Percentiles rank a stretch among this genome's conserved stretches.
Evolutionary conservation across 305 asterid species (phyloP).

Genomic region (Fraxinus nigra): DNA sequence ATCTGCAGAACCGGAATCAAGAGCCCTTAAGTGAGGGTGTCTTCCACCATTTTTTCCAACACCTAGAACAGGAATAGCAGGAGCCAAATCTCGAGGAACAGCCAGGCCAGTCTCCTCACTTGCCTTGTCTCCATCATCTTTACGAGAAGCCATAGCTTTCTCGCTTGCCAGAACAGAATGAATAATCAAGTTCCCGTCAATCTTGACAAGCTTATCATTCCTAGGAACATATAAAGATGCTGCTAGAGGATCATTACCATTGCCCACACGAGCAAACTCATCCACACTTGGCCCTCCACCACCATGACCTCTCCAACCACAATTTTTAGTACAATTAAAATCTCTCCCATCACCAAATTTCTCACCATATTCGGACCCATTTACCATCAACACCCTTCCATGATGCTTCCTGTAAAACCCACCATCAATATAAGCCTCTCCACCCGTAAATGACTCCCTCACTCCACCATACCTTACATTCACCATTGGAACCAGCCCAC

Average conservation of each 20-base stretch:
- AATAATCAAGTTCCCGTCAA: constrained; percentile 88
- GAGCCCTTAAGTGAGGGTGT: constrained; percentile 63
- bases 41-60: constrained; percentile 50
- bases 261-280: constrained; percentile 39
- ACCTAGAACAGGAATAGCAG: constrained; percentile 48
- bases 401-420: constrained; percentile 44
- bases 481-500: constrained; percentile 80
- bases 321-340: background rate
- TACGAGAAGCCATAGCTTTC: constrained; percentile 74
- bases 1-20: constrained; percentile 47
- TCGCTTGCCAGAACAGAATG: constrained; percentile 91
- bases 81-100: constrained; percentile 56
- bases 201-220: constrained; percentile 85
- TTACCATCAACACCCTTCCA: constrained; percentile 68
- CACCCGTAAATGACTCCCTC: constrained; percentile 48
- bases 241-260: constrained; percentile 70
- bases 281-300: constrained; percentile 36
- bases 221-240: constrained; percentile 94
- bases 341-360: constrained; percentile 23
- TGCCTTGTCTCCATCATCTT: constrained; percentile 30
- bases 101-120: constrained; percentile 66
- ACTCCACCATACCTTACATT: constrained; percentile 70
- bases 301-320: constrained; percentile 21
- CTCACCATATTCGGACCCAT: constrained; percentile 45
- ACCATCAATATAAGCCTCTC: constrained; percentile 31